Base-by-base conservation (phyloP, 208 protist genomes). In the Acanthamoeba divionensis region DNA sequence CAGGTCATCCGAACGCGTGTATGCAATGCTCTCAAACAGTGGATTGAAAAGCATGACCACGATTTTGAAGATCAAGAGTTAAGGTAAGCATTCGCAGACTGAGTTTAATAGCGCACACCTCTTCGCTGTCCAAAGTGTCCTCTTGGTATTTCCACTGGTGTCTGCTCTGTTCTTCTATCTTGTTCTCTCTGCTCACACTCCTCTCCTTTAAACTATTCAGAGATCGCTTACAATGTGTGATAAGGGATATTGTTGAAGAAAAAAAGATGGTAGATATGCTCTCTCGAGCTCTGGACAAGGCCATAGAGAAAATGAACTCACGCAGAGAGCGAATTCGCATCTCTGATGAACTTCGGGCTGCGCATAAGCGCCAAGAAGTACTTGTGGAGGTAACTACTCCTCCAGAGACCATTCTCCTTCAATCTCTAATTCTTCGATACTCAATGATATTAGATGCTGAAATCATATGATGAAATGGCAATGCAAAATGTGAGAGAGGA, bases 31-130 rank as follows among this genome's bases (percentile, higher is more conserved):
- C 67, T 79, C 67, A 79, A 79, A 47, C 50, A 85, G 13, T 85
- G 75, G 75, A 63, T 85, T 33, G 75, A 85, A 41, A 85, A 85
- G 48, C 50, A 85, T 33, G 69, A 80, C 21, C 45, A 80, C 45
- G 69, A 80, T 26, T 80, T 80, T 80, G 69, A 80, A 48, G 45
- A 80, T 33, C 50, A 13, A 7, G 69, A 57, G 29, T 48, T 80
- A 2, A 15, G 69, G 21, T 26, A 80, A 13, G 24, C 45, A 26
- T 63, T 57, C 24, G 50, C 45, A 26, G 24, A 15, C 26, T 85
- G n/a, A n/a, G n/a, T n/a, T n/a, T n/a, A n/a, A n/a, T n/a, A n/a
- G n/a, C n/a, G n/a, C n/a, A n/a, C n/a, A n/a, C n/a, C n/a, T n/a
- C n/a, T n/a, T n/a, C n/a, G n/a, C n/a, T n/a, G n/a, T n/a, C n/a